Percentiles rank a stretch among this genome's conserved stretches.
These are phyloP conservation scores for Aspergillus incahuasiensis DNA, from an alignment of 495 filamentous ascomycete species.

Conservation along the genomic window DNA sequence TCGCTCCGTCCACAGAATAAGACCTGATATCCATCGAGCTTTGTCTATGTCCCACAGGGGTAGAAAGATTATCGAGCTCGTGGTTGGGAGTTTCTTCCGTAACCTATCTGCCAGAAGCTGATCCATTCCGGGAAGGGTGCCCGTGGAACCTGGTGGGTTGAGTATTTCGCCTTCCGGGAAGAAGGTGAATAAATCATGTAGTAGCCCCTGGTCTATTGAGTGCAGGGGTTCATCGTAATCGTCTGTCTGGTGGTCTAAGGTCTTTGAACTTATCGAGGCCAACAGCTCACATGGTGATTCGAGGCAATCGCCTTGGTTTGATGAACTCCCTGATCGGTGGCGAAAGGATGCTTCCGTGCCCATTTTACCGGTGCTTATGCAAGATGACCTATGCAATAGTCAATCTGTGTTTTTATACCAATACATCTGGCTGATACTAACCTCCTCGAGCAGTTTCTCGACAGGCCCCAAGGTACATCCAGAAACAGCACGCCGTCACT, in stretches of 20 bases:
- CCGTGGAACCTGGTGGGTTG: conserved; percentile 6
- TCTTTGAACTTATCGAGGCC: conserved; percentile 6
- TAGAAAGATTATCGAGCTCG: conserved; percentile 51
- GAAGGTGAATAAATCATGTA: conserved; percentile 22
- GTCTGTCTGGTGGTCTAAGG: not conserved
- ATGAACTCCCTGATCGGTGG: conserved; percentile 2
- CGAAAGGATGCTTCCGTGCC: conserved; percentile 4
- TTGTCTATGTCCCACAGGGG: conserved; percentile 60
- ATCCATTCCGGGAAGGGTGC: not conserved
- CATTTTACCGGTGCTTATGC: conserved; percentile 10
- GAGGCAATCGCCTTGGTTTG: conserved; percentile 10
- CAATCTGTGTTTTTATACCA: not conserved
- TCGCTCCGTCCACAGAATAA: conserved; percentile 52
- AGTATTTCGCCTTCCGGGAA: conserved; percentile 32
- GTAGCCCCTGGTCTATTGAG: conserved; percentile 17
- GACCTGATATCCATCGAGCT: conserved; percentile 59
- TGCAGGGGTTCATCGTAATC: not conserved
- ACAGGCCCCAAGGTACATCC: conserved; percentile 21
- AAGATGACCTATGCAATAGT: conserved; percentile 7
- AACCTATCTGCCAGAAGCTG: conserved; percentile 12
- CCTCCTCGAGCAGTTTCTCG: conserved; percentile 20
- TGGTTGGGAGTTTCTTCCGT: conserved; percentile 38
- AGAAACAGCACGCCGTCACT: conserved; percentile 35
- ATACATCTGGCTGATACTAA: not conserved
- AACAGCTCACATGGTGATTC: conserved; percentile 14